Percentiles rank a stretch among this genome's conserved stretches.
Conservation (phyloP, 2,329 filamentous ascomycete genomes). For the Aspergillus oerlinghausenensis region DNA sequence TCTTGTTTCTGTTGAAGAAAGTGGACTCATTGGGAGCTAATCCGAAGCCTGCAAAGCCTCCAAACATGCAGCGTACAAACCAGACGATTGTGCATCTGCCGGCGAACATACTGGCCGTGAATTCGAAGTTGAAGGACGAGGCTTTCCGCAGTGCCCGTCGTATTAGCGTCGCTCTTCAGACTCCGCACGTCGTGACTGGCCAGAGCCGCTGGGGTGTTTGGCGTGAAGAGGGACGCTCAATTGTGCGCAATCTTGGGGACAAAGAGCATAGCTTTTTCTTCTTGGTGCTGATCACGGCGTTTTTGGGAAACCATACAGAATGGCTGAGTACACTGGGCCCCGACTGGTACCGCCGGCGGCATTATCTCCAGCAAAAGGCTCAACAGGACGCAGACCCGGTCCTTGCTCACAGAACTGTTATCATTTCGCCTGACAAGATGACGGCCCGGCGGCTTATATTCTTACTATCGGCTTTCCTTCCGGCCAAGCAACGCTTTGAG, state of each 20-base stretch:
- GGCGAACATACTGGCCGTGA: conserved; percentile 43
- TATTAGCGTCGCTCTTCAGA: conserved; percentile 51
- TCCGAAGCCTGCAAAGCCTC: conserved; percentile 42
- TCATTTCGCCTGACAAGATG: conserved; percentile 57
- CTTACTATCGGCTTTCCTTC: conserved; percentile 54
- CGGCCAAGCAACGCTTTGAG: conserved; percentile 42
- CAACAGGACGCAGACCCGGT: conserved; percentile 44
- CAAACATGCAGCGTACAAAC: conserved; percentile 46
- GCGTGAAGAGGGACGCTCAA: conserved; percentile 57
- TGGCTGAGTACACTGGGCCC: conserved; percentile 55
- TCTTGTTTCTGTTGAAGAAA: conserved; percentile 47
- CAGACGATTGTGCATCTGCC: conserved; percentile 48
- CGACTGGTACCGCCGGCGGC: conserved; percentile 50
- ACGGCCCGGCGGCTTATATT: conserved; percentile 55
- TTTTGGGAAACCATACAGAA: conserved; percentile 56
- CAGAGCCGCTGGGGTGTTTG: conserved; percentile 58
- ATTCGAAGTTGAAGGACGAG: conserved; percentile 44
- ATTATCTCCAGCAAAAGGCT: conserved; percentile 48
- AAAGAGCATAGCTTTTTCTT: conserved; percentile 58
- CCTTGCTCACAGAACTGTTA: conserved; percentile 51
- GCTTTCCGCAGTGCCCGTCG: conserved; percentile 46
- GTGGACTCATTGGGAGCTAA: conserved; percentile 40
- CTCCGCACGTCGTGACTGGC: conserved; percentile 53
- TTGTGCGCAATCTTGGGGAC: conserved; percentile 51
- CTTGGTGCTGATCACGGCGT: conserved; percentile 55